A percentile compares a stretch with the other conserved stretches of the same genome.
These are phyloP conservation scores for Hypericum androsaemum DNA, from an alignment of 345 rosid species.

Conservation along the genomic window DNA sequence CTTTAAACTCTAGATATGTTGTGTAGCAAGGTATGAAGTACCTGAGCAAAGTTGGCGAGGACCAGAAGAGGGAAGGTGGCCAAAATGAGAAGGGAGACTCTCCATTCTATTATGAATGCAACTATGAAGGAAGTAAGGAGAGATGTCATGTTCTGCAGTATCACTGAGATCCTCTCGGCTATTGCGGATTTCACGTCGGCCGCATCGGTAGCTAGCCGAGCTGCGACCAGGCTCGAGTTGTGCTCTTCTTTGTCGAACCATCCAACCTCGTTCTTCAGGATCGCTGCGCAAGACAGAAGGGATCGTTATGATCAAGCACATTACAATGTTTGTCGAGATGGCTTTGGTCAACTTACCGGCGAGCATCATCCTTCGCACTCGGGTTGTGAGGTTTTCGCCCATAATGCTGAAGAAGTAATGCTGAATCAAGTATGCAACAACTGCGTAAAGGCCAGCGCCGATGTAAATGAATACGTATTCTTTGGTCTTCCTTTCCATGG, in stretches of 20 bases:
- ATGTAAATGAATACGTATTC: constrained; percentile 96
- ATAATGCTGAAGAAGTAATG: constrained; percentile 98
- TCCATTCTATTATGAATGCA: constrained; percentile 97
- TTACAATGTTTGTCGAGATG: background rate
- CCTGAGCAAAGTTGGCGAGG: constrained; percentile 99
- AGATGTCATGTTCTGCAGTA: constrained; percentile 97
- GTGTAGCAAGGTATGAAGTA: constrained; percentile 26
- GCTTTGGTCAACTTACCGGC: constrained; percentile 40
- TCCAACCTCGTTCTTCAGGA: constrained; percentile 93
- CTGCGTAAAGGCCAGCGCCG: constrained; percentile 93
- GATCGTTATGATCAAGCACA: too few relatives aligned
- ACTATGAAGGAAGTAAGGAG: constrained; percentile 95
- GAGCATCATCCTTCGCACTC: constrained; percentile 99
- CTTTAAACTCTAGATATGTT: too few relatives aligned
- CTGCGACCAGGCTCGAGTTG: constrained; percentile 88
- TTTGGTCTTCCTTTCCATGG: constrained; percentile 95
- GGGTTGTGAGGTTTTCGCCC: constrained; percentile 98
- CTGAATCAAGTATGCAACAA: constrained; percentile 90
- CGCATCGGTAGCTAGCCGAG: constrained; percentile 82
- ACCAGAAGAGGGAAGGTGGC: constrained; percentile 94
- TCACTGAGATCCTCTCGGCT: constrained; percentile 93
- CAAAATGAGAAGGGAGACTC: constrained; percentile 92
- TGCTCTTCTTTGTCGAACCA: constrained; percentile 99
- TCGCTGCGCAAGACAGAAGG: constrained; percentile 37
- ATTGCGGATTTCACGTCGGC: constrained; percentile 96